Evolutionary conservation across 805 yeast genomes (phyloP).

Genomic region (Candida patagonica): DNA sequence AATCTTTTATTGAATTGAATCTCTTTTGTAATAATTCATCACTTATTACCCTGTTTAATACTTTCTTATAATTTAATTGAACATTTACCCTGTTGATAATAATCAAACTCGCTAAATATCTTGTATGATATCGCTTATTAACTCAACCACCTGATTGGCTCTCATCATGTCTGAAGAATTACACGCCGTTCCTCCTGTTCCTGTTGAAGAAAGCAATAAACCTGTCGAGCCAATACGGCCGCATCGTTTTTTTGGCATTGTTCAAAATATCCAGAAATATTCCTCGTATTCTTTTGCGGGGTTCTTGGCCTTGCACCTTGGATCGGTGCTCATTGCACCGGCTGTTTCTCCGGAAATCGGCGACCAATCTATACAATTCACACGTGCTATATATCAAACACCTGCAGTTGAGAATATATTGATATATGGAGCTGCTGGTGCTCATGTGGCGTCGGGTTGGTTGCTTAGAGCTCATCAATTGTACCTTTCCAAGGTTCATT

Average conservation of each 20-base stretch:
- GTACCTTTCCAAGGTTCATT: constrained; percentile 21
- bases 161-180: neutral
- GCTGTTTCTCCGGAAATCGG: constrained; percentile 35
- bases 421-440: constrained; percentile 35
- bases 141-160: too few species aligned
- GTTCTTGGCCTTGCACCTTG: constrained; percentile 47
- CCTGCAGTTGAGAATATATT: constrained; percentile 39
- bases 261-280: constrained; percentile 27
- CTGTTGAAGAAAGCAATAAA: neutral
- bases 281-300: constrained; percentile 47
- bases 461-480: constrained; percentile 32
- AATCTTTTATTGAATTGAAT: neutral
- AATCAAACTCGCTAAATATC: too few species aligned
- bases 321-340: constrained; percentile 49
- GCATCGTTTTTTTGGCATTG: constrained; percentile 6
- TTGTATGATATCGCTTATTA: too few species aligned
- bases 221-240: neutral
- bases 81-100: too few species aligned
- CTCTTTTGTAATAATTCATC: neutral
- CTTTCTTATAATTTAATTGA: too few species aligned
- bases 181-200: neutral
- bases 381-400: constrained; percentile 50
- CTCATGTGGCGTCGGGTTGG: constrained; percentile 48
- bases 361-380: constrained; percentile 48
- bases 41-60: too few species aligned